These are phyloP conservation scores for Mortierella sp. DNA, from an alignment of 371 early-diverging fungal genomes.

Conservation along the genomic window DNA sequence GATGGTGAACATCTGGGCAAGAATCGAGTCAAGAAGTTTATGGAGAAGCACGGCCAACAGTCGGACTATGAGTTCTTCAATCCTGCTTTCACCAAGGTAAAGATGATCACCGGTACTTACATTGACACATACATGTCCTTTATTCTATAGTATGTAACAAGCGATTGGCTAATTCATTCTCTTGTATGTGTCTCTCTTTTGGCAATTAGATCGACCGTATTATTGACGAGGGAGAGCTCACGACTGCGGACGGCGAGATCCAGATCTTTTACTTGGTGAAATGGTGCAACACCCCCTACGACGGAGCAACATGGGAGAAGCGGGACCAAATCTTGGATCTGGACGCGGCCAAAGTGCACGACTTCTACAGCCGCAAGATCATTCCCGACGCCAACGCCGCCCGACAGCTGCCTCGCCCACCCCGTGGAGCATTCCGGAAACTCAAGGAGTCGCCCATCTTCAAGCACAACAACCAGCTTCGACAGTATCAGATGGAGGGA, in stretches of 20 bases:
- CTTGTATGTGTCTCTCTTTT: too few relatives aligned
- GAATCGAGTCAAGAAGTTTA: slow-evolving; percentile 83
- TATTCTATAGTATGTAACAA: background rate
- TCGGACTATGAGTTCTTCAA: slow-evolving; percentile 71
- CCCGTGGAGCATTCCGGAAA: slow-evolving; percentile 68
- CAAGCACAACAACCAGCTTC: slow-evolving; percentile 78
- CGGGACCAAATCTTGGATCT: slow-evolving; percentile 71
- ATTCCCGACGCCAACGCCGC: slow-evolving; percentile 64
- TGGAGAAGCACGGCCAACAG: slow-evolving; percentile 73
- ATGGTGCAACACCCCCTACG: slow-evolving; percentile 94
- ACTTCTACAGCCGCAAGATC: slow-evolving; percentile 63
- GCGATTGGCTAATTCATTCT: too few relatives aligned
- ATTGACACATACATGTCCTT: background rate
- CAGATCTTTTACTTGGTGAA: slow-evolving; percentile 88
- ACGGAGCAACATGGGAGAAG: slow-evolving; percentile 90
- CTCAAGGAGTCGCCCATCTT: slow-evolving; percentile 76
- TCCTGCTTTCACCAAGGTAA: slow-evolving; percentile 61
- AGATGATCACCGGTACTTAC: slow-evolving; percentile 3
- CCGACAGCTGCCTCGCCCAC: slow-evolving; percentile 66
- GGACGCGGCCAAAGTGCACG: slow-evolving; percentile 63
- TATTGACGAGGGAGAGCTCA: slow-evolving; percentile 87
- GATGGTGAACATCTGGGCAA: slow-evolving; percentile 77
- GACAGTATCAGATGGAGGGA: slow-evolving; percentile 82
- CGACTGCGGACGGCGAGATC: slow-evolving; percentile 66
- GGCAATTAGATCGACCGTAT: slow-evolving; percentile 76